Percentiles rank a stretch among this genome's conserved stretches.
phyloP scores from a whole-genome alignment of 352 stramenopile genomes.

The Halophytophthora batemanensis region DNA sequence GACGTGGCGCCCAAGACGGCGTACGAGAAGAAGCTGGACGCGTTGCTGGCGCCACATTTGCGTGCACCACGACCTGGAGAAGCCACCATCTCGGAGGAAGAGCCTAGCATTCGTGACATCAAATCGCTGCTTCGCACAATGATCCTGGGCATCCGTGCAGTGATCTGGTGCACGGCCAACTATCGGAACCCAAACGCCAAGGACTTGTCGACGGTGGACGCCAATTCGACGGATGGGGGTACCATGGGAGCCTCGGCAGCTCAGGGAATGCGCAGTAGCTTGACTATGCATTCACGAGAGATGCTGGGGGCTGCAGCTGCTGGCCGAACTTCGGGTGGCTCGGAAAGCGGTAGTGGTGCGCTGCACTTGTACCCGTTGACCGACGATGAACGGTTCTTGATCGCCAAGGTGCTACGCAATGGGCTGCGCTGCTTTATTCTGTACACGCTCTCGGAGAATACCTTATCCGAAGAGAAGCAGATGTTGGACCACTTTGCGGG shows the following conservation, averaged over 20 bases:
- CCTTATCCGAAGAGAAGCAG: slow-evolving; percentile 91
- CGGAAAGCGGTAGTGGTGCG: slow-evolving; percentile 9
- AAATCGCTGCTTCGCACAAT: slow-evolving; percentile 95
- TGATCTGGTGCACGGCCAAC: slow-evolving; percentile 98
- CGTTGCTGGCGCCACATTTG: slow-evolving; percentile 52
- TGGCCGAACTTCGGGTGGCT: slow-evolving; percentile 13
- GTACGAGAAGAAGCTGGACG: slow-evolving; percentile 78
- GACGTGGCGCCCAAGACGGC: slow-evolving; percentile 41
- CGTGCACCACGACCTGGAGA: slow-evolving; percentile 47
- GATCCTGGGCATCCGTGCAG: slow-evolving; percentile 96
- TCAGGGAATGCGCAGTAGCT: slow-evolving; percentile 12
- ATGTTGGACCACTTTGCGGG: slow-evolving; percentile 96
- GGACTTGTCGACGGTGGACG: slow-evolving; percentile 78
- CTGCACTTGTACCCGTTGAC: slow-evolving; percentile 86
- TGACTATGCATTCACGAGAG: slow-evolving; percentile 22
- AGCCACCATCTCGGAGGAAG: slow-evolving; percentile 57
- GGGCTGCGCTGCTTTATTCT: slow-evolving; percentile 92
- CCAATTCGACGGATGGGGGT: slow-evolving; percentile 34
- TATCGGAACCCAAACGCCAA: slow-evolving; percentile 87
- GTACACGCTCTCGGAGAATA: slow-evolving; percentile 90
- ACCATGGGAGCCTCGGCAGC: slow-evolving; percentile 15
- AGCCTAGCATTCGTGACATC: slow-evolving; percentile 85
- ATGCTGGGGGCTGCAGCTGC: slow-evolving; percentile 10
- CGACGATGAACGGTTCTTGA: slow-evolving; percentile 90
- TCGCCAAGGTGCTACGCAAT: slow-evolving; percentile 92